These are phyloP conservation scores for Tylopilus plumbeoviolaceoides DNA, from an alignment of 768 basidiomycete species.

Conservation along the genomic window DNA sequence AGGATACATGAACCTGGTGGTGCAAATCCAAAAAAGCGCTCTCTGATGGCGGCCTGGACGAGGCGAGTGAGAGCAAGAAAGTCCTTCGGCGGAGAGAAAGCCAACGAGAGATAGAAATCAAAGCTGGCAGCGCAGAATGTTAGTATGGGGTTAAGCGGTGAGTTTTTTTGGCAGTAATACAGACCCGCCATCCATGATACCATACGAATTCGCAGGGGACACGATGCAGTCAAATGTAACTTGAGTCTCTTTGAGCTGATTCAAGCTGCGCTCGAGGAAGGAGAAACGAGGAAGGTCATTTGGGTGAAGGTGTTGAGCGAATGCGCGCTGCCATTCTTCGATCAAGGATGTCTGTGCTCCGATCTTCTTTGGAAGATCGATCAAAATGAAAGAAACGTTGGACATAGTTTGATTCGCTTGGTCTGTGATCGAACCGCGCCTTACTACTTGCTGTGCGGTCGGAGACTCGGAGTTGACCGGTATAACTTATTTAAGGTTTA, in stretches of 20 bases:
- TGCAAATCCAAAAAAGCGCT: constrained; percentile 6
- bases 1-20: constrained; percentile 4
- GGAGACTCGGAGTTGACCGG: neutral
- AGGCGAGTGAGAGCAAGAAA: constrained; percentile 1
- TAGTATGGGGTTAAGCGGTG: neutral
- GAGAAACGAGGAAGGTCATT: constrained; percentile 2
- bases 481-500: no score
- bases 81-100: neutral
- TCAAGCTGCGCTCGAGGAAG: neutral
- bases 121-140: neutral
- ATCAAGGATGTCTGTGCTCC: neutral
- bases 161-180: neutral
- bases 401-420: neutral
- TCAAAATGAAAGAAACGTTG: neutral
- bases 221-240: constrained; percentile 6
- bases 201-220: constrained; percentile 7
- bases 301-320: constrained; percentile 2
- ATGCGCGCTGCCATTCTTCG: constrained; percentile 1
- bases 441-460: no score
- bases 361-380: neutral
- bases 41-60: neutral
- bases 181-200: constrained; percentile 9
- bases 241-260: neutral
- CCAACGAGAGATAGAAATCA: neutral
- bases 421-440: no score